A percentile compares a stretch with the other conserved stretches of the same genome.
Evolutionary conservation across 2,329 filamentous ascomycete species (phyloP).

Genomic region (Ophiostoma perfectum): DNA sequence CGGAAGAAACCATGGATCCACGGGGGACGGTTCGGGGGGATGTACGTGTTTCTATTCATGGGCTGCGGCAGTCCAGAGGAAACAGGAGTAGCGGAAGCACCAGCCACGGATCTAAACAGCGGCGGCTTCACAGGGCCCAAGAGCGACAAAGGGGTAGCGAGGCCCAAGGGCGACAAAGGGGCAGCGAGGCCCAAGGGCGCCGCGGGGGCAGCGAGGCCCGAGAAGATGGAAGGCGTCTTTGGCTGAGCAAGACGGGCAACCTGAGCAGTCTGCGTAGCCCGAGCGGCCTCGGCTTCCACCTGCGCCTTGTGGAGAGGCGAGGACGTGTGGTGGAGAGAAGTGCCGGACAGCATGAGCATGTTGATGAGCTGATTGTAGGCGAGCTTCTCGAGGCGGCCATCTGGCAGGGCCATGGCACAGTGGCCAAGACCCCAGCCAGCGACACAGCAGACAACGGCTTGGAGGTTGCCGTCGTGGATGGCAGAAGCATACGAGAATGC

Average conservation of each 20-base stretch:
- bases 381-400: not conserved
- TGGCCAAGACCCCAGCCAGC: constrained; percentile 24
- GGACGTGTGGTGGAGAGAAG: constrained; percentile 18
- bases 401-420: constrained; percentile 13
- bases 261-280: not conserved
- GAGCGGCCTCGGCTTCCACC: too few species aligned
- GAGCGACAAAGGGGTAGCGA: not conserved
- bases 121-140: not conserved
- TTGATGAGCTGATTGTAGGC: constrained; percentile 20
- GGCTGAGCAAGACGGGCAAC: too few species aligned
- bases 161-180: not conserved
- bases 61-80: not conserved
- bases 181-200: not conserved
- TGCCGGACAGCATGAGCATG: constrained; percentile 22
- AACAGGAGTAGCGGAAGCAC: not conserved
- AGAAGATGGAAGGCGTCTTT: not conserved
- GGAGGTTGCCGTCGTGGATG: constrained; percentile 14
- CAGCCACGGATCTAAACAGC: not conserved
- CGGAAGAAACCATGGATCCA: not conserved
- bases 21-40: not conserved
- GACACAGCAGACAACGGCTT: constrained; percentile 19
- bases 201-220: not conserved
- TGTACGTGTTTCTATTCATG: not conserved
- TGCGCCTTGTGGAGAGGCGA: not conserved
- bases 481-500: constrained; percentile 20